Evolutionary conservation across 2,329 filamentous ascomycete species (phyloP).

Genomic region (Botryotinia convoluta): DNA sequence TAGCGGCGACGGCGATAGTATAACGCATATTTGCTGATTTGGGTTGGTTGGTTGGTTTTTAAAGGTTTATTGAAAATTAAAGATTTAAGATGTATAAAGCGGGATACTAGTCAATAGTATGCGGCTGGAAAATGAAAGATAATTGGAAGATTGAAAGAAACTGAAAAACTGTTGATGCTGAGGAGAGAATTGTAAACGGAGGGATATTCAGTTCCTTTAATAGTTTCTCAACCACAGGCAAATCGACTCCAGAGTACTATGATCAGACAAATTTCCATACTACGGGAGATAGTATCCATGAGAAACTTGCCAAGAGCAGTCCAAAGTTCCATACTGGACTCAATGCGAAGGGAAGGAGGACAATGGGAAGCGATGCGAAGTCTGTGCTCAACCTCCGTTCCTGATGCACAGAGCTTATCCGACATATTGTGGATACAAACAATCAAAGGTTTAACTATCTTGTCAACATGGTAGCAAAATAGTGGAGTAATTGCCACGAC

Average conservation of each 20-base stretch:
- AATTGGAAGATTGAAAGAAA: conserved; percentile 24
- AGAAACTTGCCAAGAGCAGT: conserved; percentile 25
- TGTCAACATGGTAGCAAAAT: not conserved
- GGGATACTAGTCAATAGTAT: conserved; percentile 37
- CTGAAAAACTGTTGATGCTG: conserved; percentile 34
- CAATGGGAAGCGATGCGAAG: conserved; percentile 3
- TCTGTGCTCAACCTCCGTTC: conserved; percentile 2
- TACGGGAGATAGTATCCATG: not conserved
- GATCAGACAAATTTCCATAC: not conserved
- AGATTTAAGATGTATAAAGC: conserved; percentile 30
- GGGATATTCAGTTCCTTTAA: conserved; percentile 31
- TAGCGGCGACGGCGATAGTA: conserved; percentile 43
- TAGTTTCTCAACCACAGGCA: conserved; percentile 24
- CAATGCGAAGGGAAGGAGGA: not conserved
- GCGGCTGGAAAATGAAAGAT: conserved; percentile 28
- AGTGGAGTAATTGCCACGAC: conserved; percentile 3
- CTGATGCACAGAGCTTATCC: conserved; percentile 1
- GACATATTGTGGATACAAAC: conserved; percentile 12
- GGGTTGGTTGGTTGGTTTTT: conserved; percentile 20
- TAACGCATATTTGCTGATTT: conserved; percentile 32
- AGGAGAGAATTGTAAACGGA: conserved; percentile 27
- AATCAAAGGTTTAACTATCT: not conserved
- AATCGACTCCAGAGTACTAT: not conserved
- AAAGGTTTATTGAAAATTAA: conserved; percentile 19
- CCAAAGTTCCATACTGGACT: conserved; percentile 16